Base-by-base conservation (phyloP, 495 filamentous ascomycete genomes). In the Aspergillus coremiiformis region DNA sequence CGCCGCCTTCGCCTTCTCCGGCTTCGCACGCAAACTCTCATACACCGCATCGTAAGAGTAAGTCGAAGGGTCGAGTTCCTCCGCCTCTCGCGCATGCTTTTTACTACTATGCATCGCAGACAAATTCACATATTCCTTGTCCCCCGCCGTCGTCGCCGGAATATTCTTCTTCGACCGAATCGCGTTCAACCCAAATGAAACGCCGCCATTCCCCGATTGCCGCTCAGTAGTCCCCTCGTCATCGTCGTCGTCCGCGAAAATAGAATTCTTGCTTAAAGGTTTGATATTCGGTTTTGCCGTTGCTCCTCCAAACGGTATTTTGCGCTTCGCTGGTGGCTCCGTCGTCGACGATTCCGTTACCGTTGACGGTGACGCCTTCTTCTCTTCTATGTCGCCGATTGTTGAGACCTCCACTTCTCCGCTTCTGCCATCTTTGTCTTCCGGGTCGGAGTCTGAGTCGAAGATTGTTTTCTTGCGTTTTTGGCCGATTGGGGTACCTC, bases 11-110 rank as follows among this genome's bases (percentile, higher is more conserved):
- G 55, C 53, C 29, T 70, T 67, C 7, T 58, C 55, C 3, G 69
- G 59, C 49, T 75, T 77, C 11, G 68, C 60, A 47, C 78, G 74
- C 7, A 78, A 52, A 29, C 66, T 71, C 47, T 82, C 79, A 58
- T 81, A 80, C 4, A 74, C 65, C 6, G 71, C 65, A 60, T 83
- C 79, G 59, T 83, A 81, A 51, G 79, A 79, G 65, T 79, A 81
- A 17, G 80, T 76, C 12, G 69, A 70, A 0, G 79, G 72, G 44
- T 80, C 76, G 17, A 78, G 47, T 15, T 70, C 65, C 49, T 76
- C 61, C 2, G 77, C 77, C 42, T 69, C 60, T 47, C 75, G 61
- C 10, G 71, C 65, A 54, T 78, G 75, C 54, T 75, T 70, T 17
- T 61, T 67, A 42, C 68, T 76, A 56, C 67, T 75, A 45, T 75